A percentile compares a stretch with the other conserved stretches of the same genome.
phyloP scores from a whole-genome alignment of 495 filamentous ascomycete genomes.

The Hypoxylon intermedium region DNA sequence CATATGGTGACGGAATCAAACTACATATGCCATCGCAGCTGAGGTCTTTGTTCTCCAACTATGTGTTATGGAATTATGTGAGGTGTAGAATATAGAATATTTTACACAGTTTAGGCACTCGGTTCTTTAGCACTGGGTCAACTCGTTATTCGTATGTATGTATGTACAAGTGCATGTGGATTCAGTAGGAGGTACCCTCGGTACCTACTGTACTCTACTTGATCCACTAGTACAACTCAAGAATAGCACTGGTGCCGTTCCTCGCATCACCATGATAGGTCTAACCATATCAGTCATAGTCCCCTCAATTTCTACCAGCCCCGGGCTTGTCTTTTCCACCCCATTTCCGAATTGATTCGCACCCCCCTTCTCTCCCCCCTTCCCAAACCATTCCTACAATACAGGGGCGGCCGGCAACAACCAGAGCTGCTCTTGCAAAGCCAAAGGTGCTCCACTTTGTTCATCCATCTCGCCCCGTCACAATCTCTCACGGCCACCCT shows the following conservation, averaged over 20 bases:
- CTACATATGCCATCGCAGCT: too few relatives aligned
- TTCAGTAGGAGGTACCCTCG: slow-evolving; percentile 10
- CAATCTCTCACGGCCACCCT: slow-evolving; percentile 41
- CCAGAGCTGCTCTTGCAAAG: slow-evolving; percentile 30
- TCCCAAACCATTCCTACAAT: slow-evolving; percentile 26
- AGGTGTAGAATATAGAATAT: neutral
- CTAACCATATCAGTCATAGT: slow-evolving; percentile 27
- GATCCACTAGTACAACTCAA: slow-evolving; percentile 10
- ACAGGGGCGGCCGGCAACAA: slow-evolving; percentile 33
- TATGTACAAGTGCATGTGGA: too few relatives aligned
- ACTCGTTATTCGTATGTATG: too few relatives aligned
- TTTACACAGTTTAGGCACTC: neutral
- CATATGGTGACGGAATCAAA: too few relatives aligned
- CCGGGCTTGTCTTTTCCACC: slow-evolving; percentile 25
- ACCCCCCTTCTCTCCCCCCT: slow-evolving; percentile 37
- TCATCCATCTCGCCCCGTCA: slow-evolving; percentile 39
- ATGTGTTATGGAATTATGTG: too few relatives aligned
- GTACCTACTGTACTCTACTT: slow-evolving; percentile 8
- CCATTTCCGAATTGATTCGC: slow-evolving; percentile 42
- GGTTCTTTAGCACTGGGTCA: neutral
- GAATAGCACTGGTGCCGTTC: slow-evolving; percentile 25
- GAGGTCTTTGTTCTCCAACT: too few relatives aligned
- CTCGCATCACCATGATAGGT: slow-evolving; percentile 30
- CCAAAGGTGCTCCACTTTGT: slow-evolving; percentile 35
- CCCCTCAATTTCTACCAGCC: slow-evolving; percentile 30